phyloP scores from a whole-genome alignment of 129 eudicot genomes.

The Erigeron canadensis region DNA sequence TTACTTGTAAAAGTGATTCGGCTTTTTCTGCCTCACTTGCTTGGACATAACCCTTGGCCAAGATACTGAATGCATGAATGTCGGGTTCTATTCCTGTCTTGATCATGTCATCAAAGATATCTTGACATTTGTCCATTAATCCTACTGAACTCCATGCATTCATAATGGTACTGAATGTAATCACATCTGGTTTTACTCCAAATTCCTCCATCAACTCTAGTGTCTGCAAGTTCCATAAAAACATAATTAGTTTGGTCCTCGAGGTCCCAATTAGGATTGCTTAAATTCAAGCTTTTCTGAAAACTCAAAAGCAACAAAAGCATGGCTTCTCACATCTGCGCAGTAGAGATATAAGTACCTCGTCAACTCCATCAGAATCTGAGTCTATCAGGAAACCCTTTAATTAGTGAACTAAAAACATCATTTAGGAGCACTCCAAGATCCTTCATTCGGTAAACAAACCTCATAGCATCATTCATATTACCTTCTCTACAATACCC shows the following conservation, averaged over 20 bases:
- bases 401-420: constrained; percentile 77
- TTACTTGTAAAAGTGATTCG: constrained; percentile 50
- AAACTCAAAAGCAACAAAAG: constrained; percentile 9
- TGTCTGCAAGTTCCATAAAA: constrained; percentile 40
- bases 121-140: constrained; percentile 81
- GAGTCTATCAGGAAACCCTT: constrained; percentile 61
- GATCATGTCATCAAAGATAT: constrained; percentile 75
- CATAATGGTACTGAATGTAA: constrained; percentile 94
- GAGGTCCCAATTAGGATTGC: constrained; percentile 10
- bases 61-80: constrained; percentile 75
- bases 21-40: constrained; percentile 89
- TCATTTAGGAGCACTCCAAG: constrained; percentile 73
- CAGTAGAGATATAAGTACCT: constrained; percentile 52
- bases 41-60: constrained; percentile 91
- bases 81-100: constrained; percentile 71
- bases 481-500: constrained; percentile 86
- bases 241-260: constrained; percentile 1
- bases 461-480: constrained; percentile 81
- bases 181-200: constrained; percentile 89
- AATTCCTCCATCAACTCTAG: constrained; percentile 76
- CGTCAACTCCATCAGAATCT: constrained; percentile 80
- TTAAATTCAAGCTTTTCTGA: constrained; percentile 11
- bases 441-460: constrained; percentile 74
- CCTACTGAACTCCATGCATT: constrained; percentile 95
- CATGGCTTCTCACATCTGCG: neutral